phyloP scores from a whole-genome alignment of 2,329 filamentous ascomycete species.

The Elsinoe ampelina region DNA sequence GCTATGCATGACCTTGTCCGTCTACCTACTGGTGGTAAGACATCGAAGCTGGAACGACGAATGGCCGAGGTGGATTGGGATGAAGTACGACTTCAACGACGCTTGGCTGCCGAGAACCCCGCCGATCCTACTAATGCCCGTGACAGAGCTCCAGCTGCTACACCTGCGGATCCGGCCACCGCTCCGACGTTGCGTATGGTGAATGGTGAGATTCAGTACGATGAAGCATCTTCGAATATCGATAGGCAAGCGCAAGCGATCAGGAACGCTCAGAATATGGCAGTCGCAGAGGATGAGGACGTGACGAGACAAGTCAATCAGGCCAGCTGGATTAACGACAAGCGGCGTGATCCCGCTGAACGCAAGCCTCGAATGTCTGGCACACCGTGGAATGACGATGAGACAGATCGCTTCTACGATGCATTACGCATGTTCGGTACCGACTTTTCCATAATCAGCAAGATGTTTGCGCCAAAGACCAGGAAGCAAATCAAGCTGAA shows the following conservation, averaged over 20 bases:
- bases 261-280: constrained; percentile 39
- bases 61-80: constrained; percentile 58
- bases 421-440: constrained; percentile 69
- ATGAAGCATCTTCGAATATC: constrained; percentile 57
- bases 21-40: constrained; percentile 52
- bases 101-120: constrained; percentile 19
- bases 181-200: constrained; percentile 50
- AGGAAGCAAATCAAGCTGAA: constrained; percentile 71
- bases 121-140: neutral
- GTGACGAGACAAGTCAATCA: constrained; percentile 64
- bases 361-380: constrained; percentile 41
- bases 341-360: constrained; percentile 37
- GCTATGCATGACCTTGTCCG: constrained; percentile 66
- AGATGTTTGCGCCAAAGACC: constrained; percentile 63
- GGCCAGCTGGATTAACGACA: constrained; percentile 58
- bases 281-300: constrained; percentile 61
- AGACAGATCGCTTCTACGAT: constrained; percentile 68
- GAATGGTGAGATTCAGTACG: constrained; percentile 63
- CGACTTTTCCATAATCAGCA: constrained; percentile 70
- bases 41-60: constrained; percentile 64
- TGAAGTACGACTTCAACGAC: constrained; percentile 35
- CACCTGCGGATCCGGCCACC: neutral
- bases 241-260: constrained; percentile 55
- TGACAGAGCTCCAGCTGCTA: neutral
- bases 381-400: constrained; percentile 56